Percentiles rank a stretch among this genome's conserved stretches.
These are phyloP conservation scores for Coemansia furcata DNA, from an alignment of 192 early-diverging fungal species.

Conservation along the genomic window DNA sequence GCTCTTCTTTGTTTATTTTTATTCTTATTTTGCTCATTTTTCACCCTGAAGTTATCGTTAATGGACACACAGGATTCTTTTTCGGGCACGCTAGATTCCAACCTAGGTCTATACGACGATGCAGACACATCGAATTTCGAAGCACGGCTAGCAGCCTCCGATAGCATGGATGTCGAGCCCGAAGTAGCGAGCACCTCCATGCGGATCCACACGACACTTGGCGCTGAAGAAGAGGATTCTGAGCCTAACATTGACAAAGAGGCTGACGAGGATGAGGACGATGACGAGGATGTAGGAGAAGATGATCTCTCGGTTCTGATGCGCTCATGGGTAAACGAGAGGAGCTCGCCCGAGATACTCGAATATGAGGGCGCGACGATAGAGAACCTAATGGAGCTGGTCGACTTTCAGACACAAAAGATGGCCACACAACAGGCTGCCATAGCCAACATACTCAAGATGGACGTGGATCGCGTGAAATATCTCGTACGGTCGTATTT, in stretches of 20 bases:
- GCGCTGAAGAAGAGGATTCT: neutral
- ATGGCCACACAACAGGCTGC: constrained; percentile 17
- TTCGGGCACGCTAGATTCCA: constrained; percentile 17
- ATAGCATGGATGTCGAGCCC: constrained; percentile 5
- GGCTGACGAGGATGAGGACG: constrained; percentile 1
- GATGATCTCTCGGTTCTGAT: constrained; percentile 34
- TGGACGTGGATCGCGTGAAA: constrained; percentile 47
- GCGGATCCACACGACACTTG: neutral
- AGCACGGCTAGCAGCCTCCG: neutral
- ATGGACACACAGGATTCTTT: constrained; percentile 25
- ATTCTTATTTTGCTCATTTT: neutral
- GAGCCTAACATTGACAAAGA: neutral
- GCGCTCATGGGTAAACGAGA: constrained; percentile 41
- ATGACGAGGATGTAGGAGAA: constrained; percentile 15
- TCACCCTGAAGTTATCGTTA: neutral
- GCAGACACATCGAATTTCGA: neutral
- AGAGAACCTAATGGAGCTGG: constrained; percentile 52
- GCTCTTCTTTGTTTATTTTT: neutral
- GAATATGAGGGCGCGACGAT: constrained; percentile 39
- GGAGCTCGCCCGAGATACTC: constrained; percentile 34
- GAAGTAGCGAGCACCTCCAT: neutral
- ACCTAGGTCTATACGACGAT: constrained; percentile 12
- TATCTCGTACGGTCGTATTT: constrained; percentile 51
- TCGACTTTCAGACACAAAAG: constrained; percentile 37
- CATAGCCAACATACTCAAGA: constrained; percentile 33